Conservation (phyloP, 192 early-diverging fungal genomes). For the Coemansia sp. region DNA sequence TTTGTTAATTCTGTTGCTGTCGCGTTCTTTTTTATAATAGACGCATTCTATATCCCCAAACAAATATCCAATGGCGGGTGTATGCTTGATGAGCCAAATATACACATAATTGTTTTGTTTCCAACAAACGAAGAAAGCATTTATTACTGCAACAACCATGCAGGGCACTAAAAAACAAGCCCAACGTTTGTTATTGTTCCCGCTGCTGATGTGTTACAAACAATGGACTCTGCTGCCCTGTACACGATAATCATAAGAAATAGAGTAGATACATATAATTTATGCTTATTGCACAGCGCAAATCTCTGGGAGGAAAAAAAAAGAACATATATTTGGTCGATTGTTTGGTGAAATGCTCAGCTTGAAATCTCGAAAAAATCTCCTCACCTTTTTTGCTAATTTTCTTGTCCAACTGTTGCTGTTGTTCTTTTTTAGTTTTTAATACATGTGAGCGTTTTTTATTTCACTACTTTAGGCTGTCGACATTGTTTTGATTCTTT, state of each 20-base stretch:
- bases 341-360: not conserved
- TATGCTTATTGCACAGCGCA: conserved; percentile 5
- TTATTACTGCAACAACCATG: conserved; percentile 7
- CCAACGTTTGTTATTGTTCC: conserved; percentile 1
- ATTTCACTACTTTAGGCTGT: not conserved
- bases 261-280: not conserved
- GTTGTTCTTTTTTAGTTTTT: too few relatives aligned
- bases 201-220: not conserved
- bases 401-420: too few relatives aligned
- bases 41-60: not conserved
- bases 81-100: not conserved
- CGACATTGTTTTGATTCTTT: not conserved
- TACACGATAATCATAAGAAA: conserved; percentile 2
- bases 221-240: not conserved
- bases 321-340: conserved; percentile 8
- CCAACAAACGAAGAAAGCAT: not conserved
- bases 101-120: not conserved
- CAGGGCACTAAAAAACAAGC: conserved; percentile 6
- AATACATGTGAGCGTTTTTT: too few relatives aligned
- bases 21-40: not conserved
- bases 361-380: too few relatives aligned
- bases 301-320: not conserved
- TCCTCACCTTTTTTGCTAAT: too few relatives aligned
- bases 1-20: not conserved
- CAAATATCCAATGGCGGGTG: conserved; percentile 3